phyloP scores from a whole-genome alignment of 257 asterid species.

The Apocynum venetum region DNA sequence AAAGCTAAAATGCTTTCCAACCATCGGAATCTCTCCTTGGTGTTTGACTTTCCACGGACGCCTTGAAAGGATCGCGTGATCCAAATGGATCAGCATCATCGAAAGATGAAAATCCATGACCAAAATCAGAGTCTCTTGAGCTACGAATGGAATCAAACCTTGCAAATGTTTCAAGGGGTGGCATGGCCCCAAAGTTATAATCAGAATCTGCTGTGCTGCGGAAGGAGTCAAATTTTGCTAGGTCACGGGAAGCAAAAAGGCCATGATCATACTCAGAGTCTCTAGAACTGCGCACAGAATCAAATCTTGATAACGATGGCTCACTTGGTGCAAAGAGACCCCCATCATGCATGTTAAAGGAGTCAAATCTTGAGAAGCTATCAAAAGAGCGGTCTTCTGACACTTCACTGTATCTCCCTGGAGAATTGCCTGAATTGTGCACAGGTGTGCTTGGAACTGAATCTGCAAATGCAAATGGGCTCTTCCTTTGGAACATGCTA shows the following conservation, averaged over 20 bases:
- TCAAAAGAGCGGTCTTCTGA: constrained; percentile 41
- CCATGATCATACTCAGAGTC: constrained; percentile 77
- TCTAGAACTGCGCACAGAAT: constrained; percentile 51
- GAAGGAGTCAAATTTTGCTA: constrained; percentile 70
- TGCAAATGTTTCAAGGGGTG: constrained; percentile 32
- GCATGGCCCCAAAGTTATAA: constrained; percentile 48
- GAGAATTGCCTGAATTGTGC: constrained; percentile 56
- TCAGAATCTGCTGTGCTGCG: constrained; percentile 84
- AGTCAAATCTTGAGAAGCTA: constrained; percentile 73
- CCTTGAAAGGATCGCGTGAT: constrained; percentile 56
- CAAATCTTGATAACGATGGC: constrained; percentile 57
- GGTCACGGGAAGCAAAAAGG: constrained; percentile 44
- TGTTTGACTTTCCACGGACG: constrained; percentile 59
- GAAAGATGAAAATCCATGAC: constrained; percentile 63
- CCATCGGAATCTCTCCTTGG: constrained; percentile 66
- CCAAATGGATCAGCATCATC: constrained; percentile 85
- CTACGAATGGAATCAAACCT: constrained; percentile 31
- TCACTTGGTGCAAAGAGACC: constrained; percentile 46
- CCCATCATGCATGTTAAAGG: constrained; percentile 46
- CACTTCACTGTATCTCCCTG: constrained; percentile 42
- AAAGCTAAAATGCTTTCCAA: constrained; percentile 76
- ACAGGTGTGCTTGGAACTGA: constrained; percentile 87
- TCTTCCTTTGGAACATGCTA: constrained; percentile 44
- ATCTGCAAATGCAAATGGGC: constrained; percentile 59
- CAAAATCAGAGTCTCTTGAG: constrained; percentile 59